Base-by-base conservation (phyloP, 2,329 filamentous ascomycete genomes). In the Falciphora oryzae region DNA sequence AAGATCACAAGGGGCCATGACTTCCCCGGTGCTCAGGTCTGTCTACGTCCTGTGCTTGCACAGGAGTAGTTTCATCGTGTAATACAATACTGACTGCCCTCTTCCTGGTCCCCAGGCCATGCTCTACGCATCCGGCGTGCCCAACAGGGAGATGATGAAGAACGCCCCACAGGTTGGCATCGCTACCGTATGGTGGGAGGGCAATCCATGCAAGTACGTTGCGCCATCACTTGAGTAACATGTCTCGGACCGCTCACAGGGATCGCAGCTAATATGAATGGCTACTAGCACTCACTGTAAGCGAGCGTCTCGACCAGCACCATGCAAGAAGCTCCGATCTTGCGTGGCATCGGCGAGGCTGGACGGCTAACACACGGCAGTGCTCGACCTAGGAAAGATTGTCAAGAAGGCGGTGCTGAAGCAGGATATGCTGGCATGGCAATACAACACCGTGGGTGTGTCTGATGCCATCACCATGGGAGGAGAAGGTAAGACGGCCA, bases 381-480 rank as follows among this genome's bases (percentile, higher is more conserved):
- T 98, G 68, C 83, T 96, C 66, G 92, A 96, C 69, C 84, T 98
- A 67, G 94, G 90, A 50, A 93, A 92, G 73, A 90, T 91, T 61
- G 91, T 95, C 71, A 98, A 97, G 78, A 88, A 87, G 70, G 85
- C 91, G 1, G 83, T 97, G 2, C 81, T 90, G 70, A 91, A 90
- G 71, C 86, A 93, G 71, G 90, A 89, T 29, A 96, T 97, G 91
- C 82, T 98, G 29, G 93, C 87, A 58, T 98, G 93, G 93, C 92
- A 96, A 75, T 97, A 93, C 78, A 96, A 95, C 75, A 96, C 93
- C 25, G 85, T 97, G 67, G 92, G 93, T 62, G 80, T 97, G 14
- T 93, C 91, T 13, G 93, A 97, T 76, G 93, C 89, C 61, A 97
- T 97, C 72, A 96, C 94, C 3, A 97, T 97, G 93, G 93, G 94